Evolutionary conservation across 192 early-diverging fungal genomes (phyloP).

Genomic region (Diversispora eburnea): DNA sequence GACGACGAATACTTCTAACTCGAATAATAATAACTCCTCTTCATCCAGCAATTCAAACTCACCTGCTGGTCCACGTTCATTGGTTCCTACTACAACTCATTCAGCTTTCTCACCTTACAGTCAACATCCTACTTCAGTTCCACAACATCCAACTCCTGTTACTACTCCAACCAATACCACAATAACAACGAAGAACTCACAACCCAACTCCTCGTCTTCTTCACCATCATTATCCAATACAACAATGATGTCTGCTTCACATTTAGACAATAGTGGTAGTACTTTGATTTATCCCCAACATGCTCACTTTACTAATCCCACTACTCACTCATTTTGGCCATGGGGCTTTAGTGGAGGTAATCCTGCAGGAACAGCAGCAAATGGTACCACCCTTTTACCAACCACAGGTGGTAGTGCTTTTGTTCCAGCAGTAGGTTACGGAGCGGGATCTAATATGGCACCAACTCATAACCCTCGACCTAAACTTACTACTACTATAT

Average conservation of each 20-base stretch:
- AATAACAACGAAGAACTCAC: slow-evolving; percentile 6
- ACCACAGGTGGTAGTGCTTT: slow-evolving; percentile 18
- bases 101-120: background rate
- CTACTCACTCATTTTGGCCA: slow-evolving; percentile 5
- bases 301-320: slow-evolving; percentile 16
- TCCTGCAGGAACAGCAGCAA: background rate
- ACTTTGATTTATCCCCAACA: slow-evolving; percentile 24
- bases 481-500: slow-evolving; percentile 69
- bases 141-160: slow-evolving; percentile 27
- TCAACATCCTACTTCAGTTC: slow-evolving; percentile 18
- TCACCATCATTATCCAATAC: background rate
- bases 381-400: slow-evolving; percentile 2
- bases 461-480: slow-evolving; percentile 32
- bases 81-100: slow-evolving; percentile 6
- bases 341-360: slow-evolving; percentile 5
- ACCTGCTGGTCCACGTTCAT: slow-evolving; percentile 22
- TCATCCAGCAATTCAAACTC: slow-evolving; percentile 22
- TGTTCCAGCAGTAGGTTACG: slow-evolving; percentile 22
- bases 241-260: slow-evolving; percentile 25
- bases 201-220: background rate
- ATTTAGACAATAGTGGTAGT: slow-evolving; percentile 21
- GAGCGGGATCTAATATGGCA: background rate
- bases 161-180: slow-evolving; percentile 21
- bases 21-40: slow-evolving; percentile 11
- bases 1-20: background rate